Evolutionary conservation across 768 basidiomycete species (phyloP).

Genomic region (Roridomyces roridus): DNA sequence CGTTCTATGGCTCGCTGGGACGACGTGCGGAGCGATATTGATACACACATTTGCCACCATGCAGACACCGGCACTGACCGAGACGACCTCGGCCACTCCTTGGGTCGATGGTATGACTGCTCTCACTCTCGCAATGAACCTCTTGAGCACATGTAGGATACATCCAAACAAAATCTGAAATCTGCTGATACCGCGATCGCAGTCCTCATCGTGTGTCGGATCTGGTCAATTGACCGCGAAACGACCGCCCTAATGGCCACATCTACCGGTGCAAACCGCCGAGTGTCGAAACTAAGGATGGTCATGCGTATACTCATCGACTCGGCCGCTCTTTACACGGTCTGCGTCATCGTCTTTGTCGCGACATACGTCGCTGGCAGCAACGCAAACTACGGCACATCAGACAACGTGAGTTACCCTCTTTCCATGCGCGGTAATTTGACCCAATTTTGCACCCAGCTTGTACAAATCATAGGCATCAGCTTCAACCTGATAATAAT

Average conservation of each 20-base stretch:
- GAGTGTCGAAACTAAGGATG: constrained; percentile 1
- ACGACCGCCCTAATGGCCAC: background rate
- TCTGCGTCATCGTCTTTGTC: constrained; percentile 43
- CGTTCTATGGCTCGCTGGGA: constrained; percentile 42
- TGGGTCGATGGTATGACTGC: constrained; percentile 45
- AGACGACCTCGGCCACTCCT: constrained; percentile 34
- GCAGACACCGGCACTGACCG: constrained; percentile 33
- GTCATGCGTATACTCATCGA: constrained; percentile 42
- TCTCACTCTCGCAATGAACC: constrained; percentile 42
- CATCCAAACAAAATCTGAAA: background rate
- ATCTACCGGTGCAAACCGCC: constrained; percentile 27
- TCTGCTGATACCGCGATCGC: background rate
- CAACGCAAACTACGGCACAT: background rate
- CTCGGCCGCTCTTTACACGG: constrained; percentile 26
- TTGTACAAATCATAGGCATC: constrained; percentile 50
- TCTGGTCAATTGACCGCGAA: constrained; percentile 40
- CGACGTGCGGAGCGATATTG: constrained; percentile 43
- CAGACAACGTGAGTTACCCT: background rate
- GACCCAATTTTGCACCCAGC: constrained; percentile 25
- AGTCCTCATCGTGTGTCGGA: constrained; percentile 43
- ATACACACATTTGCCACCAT: constrained; percentile 40
- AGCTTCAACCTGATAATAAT: constrained; percentile 41
- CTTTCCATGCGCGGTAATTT: background rate
- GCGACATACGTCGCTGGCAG: background rate
- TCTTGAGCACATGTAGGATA: constrained; percentile 42